phyloP scores from a whole-genome alignment of 768 basidiomycete genomes.

The Hortiboletus flavorubellus region DNA sequence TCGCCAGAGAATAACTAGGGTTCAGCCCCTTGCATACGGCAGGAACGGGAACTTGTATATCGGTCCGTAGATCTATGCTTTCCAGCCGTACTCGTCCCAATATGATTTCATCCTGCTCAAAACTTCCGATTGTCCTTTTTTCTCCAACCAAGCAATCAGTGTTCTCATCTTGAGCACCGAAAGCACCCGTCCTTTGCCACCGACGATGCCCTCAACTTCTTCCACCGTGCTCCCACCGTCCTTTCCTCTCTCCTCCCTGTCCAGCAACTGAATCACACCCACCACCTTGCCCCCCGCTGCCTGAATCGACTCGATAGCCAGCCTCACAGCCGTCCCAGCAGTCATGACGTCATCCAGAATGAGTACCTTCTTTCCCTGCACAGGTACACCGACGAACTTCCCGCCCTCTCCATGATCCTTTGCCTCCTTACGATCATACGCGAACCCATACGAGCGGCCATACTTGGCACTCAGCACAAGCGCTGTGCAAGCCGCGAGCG shows the following conservation, averaged over 20 bases:
- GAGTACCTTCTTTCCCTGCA: constrained; percentile 79
- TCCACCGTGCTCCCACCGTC: constrained; percentile 67
- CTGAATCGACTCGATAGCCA: constrained; percentile 72
- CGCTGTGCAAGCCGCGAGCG: constrained; percentile 83
- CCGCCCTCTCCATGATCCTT: constrained; percentile 98
- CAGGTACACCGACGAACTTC: constrained; percentile 77
- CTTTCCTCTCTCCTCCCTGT: constrained; percentile 51
- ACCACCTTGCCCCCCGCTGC: constrained; percentile 75
- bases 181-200: constrained; percentile 63
- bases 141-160: constrained; percentile 77
- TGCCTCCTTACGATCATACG: constrained; percentile 92
- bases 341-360: constrained; percentile 98
- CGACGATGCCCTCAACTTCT: constrained; percentile 73
- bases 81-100: constrained; percentile 30
- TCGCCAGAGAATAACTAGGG: background rate
- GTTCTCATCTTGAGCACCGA: constrained; percentile 85
- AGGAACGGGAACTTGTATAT: background rate
- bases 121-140: constrained; percentile 61
- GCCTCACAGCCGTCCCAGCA: constrained; percentile 81
- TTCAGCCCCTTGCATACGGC: background rate
- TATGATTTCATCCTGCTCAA: constrained; percentile 75
- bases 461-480: constrained; percentile 69
- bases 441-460: constrained; percentile 68
- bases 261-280: constrained; percentile 83
- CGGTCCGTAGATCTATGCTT: constrained; percentile 14